Percentiles rank a stretch among this genome's conserved stretches.
phyloP scores from a whole-genome alignment of 2,329 filamentous ascomycete genomes.

The Botrytis cinerea region DNA sequence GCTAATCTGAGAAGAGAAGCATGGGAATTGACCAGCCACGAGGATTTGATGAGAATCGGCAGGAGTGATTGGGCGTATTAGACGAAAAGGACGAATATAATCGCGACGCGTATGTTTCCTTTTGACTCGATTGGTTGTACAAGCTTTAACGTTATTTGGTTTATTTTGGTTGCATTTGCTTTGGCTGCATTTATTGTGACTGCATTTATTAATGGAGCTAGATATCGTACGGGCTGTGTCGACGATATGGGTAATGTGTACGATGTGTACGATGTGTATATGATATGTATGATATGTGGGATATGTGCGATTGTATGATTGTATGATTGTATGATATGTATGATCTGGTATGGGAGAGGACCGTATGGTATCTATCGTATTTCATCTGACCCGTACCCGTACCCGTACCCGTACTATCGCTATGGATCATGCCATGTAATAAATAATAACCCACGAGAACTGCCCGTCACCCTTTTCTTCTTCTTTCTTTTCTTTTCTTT shows the following conservation, averaged over 20 bases:
- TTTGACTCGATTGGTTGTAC: not conserved
- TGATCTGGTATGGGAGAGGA: no score
- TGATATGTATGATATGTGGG: no score
- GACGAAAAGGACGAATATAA: not conserved
- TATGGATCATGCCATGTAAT: not conserved
- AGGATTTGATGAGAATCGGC: conserved; percentile 4
- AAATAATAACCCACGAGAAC: not conserved
- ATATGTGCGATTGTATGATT: no score
- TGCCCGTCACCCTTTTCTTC: no score
- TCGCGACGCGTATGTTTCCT: conserved; percentile 12
- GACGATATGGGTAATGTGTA: no score
- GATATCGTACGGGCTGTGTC: no score
- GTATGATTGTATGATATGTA: no score
- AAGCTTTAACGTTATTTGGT: not conserved
- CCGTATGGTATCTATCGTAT: not conserved
- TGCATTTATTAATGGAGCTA: not conserved
- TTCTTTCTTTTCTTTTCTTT: no score
- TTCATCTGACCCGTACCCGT: not conserved
- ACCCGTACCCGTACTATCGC: not conserved
- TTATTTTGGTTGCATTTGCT: not conserved
- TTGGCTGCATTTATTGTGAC: not conserved
- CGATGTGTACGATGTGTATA: no score
- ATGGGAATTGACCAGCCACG: conserved; percentile 11
- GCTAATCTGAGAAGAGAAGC: not conserved
- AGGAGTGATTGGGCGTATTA: not conserved